Conservation (phyloP, 1,139 yeast genomes). For the Kurtzmaniella quercitrusa region DNA sequence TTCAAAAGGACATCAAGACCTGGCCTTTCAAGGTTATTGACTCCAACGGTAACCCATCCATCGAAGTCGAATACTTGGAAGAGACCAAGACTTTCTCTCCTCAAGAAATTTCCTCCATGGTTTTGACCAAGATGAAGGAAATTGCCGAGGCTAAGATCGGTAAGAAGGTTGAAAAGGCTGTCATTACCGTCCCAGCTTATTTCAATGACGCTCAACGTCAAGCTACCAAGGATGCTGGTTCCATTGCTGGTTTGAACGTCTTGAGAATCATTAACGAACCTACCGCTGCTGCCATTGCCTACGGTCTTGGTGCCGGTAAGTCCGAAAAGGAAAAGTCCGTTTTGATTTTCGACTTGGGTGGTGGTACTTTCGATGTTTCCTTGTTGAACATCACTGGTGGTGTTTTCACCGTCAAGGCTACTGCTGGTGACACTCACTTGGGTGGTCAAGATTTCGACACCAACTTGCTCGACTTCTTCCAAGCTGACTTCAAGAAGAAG, state of each 20-base stretch:
- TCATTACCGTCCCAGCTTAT: constrained; percentile 49
- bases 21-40: constrained; percentile 49
- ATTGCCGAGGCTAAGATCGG: constrained; percentile 46
- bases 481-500: constrained; percentile 95
- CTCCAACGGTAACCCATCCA: constrained; percentile 81
- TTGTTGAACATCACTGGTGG: constrained; percentile 91
- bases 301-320: constrained; percentile 54
- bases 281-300: constrained; percentile 50
- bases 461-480: constrained; percentile 72
- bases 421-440: constrained; percentile 98
- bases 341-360: constrained; percentile 47
- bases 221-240: constrained; percentile 49
- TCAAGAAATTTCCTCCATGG: constrained; percentile 96
- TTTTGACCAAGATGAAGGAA: constrained; percentile 64
- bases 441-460: constrained; percentile 81
- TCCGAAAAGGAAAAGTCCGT: constrained; percentile 78
- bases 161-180: constrained; percentile 40
- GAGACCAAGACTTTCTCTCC: constrained; percentile 95
- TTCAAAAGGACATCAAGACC: constrained; percentile 39
- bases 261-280: constrained; percentile 49
- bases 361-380: constrained; percentile 54
- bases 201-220: constrained; percentile 50
- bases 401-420: constrained; percentile 95
- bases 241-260: constrained; percentile 47
- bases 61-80: constrained; percentile 90